A percentile compares a stretch with the other conserved stretches of the same genome.
Conservation (phyloP, 306 rosid species). For the Prunus dulcis region DNA sequence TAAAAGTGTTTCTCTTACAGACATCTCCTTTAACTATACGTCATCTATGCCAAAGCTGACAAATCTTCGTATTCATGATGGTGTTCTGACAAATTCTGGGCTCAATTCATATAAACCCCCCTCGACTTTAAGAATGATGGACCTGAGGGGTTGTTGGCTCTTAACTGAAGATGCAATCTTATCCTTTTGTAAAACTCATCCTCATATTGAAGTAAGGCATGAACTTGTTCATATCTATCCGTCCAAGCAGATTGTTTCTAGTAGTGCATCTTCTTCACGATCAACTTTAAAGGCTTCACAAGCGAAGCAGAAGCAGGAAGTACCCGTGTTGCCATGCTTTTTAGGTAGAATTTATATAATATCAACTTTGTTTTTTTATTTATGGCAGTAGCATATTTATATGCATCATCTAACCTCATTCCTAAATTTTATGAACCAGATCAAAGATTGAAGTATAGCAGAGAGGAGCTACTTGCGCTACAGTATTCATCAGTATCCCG, state of each 20-base stretch:
- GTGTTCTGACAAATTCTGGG: constrained; percentile 67
- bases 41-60: constrained; percentile 66
- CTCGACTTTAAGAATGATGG: constrained; percentile 48
- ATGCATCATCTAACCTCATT: constrained; percentile 20
- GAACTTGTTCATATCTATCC: constrained; percentile 45
- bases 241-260: constrained; percentile 27
- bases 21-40: constrained; percentile 48
- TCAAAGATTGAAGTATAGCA: constrained; percentile 80
- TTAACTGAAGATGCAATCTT: constrained; percentile 46
- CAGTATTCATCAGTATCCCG: constrained; percentile 28
- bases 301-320: constrained; percentile 30
- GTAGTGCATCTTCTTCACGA: constrained; percentile 39
- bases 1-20: constrained; percentile 58
- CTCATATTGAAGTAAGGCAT: constrained; percentile 66
- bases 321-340: constrained; percentile 40
- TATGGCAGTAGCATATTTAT: background rate
- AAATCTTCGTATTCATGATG: constrained; percentile 59
- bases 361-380: background rate
- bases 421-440: constrained; percentile 46
- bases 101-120: constrained; percentile 58
- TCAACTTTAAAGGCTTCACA: constrained; percentile 35
- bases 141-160: constrained; percentile 93
- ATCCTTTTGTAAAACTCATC: constrained; percentile 56
- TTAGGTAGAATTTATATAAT: constrained; percentile 41
- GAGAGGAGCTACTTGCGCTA: constrained; percentile 73